A percentile compares a stretch with the other conserved stretches of the same genome.
These are phyloP conservation scores for Neonectria magnoliae DNA, from an alignment of 2,329 filamentous ascomycete species.

Conservation along the genomic window DNA sequence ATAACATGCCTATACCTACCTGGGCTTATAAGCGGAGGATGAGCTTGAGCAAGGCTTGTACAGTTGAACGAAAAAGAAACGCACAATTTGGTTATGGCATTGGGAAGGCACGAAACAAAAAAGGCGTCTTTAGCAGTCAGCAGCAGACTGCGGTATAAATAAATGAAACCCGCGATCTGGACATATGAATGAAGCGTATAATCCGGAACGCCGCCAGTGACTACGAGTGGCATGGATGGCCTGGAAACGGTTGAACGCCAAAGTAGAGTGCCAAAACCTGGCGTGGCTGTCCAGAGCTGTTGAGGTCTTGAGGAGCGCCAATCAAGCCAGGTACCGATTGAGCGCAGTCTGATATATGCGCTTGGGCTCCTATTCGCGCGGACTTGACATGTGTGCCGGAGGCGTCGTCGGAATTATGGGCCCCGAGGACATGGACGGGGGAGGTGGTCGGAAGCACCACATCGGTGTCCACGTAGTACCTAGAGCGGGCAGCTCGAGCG, in stretches of 20 bases:
- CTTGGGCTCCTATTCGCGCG: constrained; percentile 28
- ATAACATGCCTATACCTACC: neutral
- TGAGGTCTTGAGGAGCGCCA: constrained; percentile 16
- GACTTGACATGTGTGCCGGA: constrained; percentile 15
- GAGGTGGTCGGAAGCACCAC: neutral
- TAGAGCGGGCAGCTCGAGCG: no score
- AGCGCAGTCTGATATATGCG: constrained; percentile 9
- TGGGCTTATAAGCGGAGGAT: constrained; percentile 14
- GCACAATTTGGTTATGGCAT: constrained; percentile 23
- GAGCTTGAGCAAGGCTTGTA: constrained; percentile 20
- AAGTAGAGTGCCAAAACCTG: neutral
- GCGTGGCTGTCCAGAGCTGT: constrained; percentile 17
- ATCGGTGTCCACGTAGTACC: neutral
- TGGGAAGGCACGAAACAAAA: constrained; percentile 22
- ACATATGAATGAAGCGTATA: constrained; percentile 6
- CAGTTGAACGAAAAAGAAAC: constrained; percentile 23
- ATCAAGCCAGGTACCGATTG: constrained; percentile 1
- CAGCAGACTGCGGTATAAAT: constrained; percentile 1
- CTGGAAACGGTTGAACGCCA: constrained; percentile 14
- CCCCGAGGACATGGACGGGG: constrained; percentile 5
- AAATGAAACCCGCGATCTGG: constrained; percentile 16
- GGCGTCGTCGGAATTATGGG: constrained; percentile 28
- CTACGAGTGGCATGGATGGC: constrained; percentile 2
- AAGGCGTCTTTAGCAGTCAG: constrained; percentile 22
- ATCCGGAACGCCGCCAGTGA: neutral